Evolutionary conservation across 1,139 yeast species (phyloP).

Genomic region (Tardiomyces depauwii): DNA sequence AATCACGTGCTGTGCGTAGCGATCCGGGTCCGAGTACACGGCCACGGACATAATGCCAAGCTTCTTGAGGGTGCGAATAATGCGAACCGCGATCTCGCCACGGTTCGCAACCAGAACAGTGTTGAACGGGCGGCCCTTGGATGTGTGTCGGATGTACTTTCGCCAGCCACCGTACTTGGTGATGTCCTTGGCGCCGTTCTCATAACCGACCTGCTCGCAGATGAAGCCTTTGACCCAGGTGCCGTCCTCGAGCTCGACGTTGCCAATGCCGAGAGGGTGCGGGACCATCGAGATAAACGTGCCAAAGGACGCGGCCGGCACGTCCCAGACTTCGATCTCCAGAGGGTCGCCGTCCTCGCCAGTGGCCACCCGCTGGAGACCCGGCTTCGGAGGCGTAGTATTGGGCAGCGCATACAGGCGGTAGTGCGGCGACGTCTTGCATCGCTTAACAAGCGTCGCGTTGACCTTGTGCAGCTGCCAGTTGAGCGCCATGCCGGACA

Average conservation of each 20-base stretch:
- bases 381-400: conserved; percentile 78
- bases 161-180: conserved; percentile 86
- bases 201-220: conserved; percentile 82
- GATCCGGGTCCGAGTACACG: conserved; percentile 82
- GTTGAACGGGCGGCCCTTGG: conserved; percentile 50
- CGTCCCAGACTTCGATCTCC: conserved; percentile 68
- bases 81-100: conserved; percentile 95
- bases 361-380: conserved; percentile 52
- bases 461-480: conserved; percentile 87
- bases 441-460: conserved; percentile 57
- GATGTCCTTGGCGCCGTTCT: conserved; percentile 54
- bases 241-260: conserved; percentile 71
- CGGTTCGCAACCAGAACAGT: conserved; percentile 90
- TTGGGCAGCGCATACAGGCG: conserved; percentile 74
- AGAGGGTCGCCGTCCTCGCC: conserved; percentile 44
- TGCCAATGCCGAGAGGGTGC: conserved; percentile 89
- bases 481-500: conserved; percentile 77
- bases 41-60: conserved; percentile 72
- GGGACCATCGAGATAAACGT: conserved; percentile 80
- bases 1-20: conserved; percentile 74
- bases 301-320: conserved; percentile 72
- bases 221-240: conserved; percentile 84
- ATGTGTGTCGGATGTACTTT: conserved; percentile 37
- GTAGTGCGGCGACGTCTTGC: conserved; percentile 65
- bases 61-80: conserved; percentile 76